These are phyloP conservation scores for Phellinidium pouzarii DNA, from an alignment of 1,284 basidiomycete genomes.

Conservation along the genomic window DNA sequence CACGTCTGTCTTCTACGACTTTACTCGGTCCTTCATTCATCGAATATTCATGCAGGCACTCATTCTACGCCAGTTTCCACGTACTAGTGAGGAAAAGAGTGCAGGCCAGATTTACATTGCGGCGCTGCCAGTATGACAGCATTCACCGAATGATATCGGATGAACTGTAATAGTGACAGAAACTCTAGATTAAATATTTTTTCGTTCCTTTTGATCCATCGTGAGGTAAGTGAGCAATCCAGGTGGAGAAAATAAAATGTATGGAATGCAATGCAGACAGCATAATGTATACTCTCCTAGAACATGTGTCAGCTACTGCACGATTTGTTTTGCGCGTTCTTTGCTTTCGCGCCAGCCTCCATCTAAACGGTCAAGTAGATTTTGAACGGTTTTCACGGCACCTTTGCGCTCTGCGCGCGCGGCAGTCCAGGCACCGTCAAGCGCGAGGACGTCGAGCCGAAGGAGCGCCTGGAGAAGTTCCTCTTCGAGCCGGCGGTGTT, in stretches of 20 bases:
- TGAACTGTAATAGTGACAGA: not conserved
- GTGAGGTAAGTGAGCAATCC: not conserved
- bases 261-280: not conserved
- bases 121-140: not conserved
- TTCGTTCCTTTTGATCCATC: not conserved
- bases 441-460: conserved; percentile 63
- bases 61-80: not conserved
- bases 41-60: too few relatives aligned
- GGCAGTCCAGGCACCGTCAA: conserved; percentile 62
- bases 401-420: conserved; percentile 68
- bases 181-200: not conserved
- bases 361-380: conserved; percentile 49
- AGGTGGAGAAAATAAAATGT: not conserved
- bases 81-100: too few relatives aligned
- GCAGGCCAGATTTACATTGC: too few relatives aligned
- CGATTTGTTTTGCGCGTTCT: not conserved
- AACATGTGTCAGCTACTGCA: not conserved
- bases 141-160: not conserved
- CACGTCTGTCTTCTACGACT: conserved; percentile 25
- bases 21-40: not conserved
- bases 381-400: conserved; percentile 64
- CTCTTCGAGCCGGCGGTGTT: conserved; percentile 61
- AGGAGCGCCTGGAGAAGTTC: conserved; percentile 71
- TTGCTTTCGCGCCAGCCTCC: conserved; percentile 34
- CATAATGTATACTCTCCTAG: not conserved